A percentile compares a stretch with the other conserved stretches of the same genome.
phyloP scores from a whole-genome alignment of 306 rosid species.

The Echinosophora koreensis region DNA sequence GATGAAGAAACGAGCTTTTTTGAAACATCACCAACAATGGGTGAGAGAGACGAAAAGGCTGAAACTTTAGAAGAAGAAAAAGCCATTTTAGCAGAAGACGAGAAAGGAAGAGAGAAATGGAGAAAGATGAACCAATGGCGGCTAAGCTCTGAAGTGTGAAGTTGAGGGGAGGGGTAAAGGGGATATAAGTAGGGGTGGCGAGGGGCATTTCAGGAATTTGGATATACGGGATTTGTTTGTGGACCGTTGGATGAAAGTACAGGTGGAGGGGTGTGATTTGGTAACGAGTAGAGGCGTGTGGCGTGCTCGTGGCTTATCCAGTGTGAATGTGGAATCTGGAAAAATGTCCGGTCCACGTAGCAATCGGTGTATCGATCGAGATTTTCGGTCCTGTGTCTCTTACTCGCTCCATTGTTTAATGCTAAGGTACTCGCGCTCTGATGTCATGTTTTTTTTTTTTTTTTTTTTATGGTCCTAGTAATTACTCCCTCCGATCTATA shows the following conservation, averaged over 20 bases:
- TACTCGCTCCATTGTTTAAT: slow-evolving; percentile 25
- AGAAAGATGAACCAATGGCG: slow-evolving; percentile 1
- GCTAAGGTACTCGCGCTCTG: neutral
- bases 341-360: slow-evolving; percentile 51
- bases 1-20: slow-evolving; percentile 26
- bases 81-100: slow-evolving; percentile 45
- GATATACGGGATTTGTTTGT: neutral
- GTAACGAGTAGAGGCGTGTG: slow-evolving; percentile 62
- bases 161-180: slow-evolving; percentile 26
- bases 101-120: slow-evolving; percentile 10
- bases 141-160: slow-evolving; percentile 23
- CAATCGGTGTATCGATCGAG: neutral
- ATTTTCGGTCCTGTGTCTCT: neutral
- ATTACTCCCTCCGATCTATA: no score
- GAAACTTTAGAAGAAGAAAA: slow-evolving; percentile 48
- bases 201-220: slow-evolving; percentile 27
- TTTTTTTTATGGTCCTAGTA: no score
- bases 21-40: slow-evolving; percentile 35
- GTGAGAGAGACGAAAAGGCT: slow-evolving; percentile 29
- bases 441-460: neutral
- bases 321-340: slow-evolving; percentile 31
- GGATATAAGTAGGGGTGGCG: slow-evolving; percentile 35
- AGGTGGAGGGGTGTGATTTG: slow-evolving; percentile 40
- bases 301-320: slow-evolving; percentile 59
- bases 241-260: slow-evolving; percentile 42